A percentile compares a stretch with the other conserved stretches of the same genome.
Conservation (phyloP, 805 yeast species). For the Metschnikowia vanudenii region DNA sequence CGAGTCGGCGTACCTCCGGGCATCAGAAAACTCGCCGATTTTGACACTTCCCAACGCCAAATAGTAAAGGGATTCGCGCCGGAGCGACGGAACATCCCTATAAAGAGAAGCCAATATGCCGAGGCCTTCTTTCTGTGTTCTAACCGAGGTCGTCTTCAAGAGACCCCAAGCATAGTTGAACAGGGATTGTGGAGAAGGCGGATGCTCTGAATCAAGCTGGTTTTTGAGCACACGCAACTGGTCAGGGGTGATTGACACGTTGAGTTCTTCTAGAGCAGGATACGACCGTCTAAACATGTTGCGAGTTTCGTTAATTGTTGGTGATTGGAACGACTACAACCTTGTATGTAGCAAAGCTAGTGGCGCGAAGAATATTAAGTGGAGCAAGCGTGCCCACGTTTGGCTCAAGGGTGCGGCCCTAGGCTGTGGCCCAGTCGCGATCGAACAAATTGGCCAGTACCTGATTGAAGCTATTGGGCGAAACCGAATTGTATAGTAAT, state of each 20-base stretch:
- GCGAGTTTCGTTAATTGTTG: neutral
- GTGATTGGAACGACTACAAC: too few relatives aligned
- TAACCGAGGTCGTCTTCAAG: slow-evolving; percentile 62
- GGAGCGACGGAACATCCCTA: slow-evolving; percentile 73
- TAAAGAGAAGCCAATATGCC: slow-evolving; percentile 67
- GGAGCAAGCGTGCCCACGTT: too few relatives aligned
- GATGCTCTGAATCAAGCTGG: slow-evolving; percentile 80
- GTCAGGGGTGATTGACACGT: slow-evolving; percentile 61
- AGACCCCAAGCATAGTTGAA: slow-evolving; percentile 98
- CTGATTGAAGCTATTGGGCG: too few relatives aligned
- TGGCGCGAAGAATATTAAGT: too few relatives aligned
- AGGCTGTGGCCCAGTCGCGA: too few relatives aligned
- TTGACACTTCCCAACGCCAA: slow-evolving; percentile 85
- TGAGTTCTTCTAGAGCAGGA: slow-evolving; percentile 43
- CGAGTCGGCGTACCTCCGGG: slow-evolving; percentile 81
- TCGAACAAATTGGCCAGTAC: too few relatives aligned
- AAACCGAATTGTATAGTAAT: too few relatives aligned
- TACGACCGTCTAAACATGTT: slow-evolving; percentile 19
- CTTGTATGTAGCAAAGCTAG: too few relatives aligned
- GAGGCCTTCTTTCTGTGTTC: slow-evolving; percentile 77
- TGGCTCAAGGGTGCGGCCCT: too few relatives aligned
- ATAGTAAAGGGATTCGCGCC: slow-evolving; percentile 88
- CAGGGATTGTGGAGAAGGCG: slow-evolving; percentile 78
- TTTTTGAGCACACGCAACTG: slow-evolving; percentile 73
- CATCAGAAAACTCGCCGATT: slow-evolving; percentile 81